These are phyloP conservation scores for Fusarium poae DNA, from an alignment of 2,329 filamentous ascomycete species.

Conservation along the genomic window DNA sequence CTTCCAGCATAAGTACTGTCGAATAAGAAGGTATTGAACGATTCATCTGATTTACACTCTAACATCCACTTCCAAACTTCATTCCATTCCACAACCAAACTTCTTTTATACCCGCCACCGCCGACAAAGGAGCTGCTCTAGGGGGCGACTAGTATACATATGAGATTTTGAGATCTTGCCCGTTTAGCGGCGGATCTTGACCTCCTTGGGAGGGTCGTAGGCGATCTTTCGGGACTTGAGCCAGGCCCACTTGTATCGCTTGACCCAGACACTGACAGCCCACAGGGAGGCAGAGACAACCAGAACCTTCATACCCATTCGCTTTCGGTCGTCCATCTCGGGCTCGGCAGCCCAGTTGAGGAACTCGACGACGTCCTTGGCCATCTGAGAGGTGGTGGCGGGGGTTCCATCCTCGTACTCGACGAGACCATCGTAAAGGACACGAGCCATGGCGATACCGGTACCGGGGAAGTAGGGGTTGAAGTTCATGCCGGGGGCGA, in stretches of 20 bases:
- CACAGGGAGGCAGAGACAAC: constrained; percentile 83
- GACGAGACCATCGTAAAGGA: constrained; percentile 95
- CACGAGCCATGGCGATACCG: constrained; percentile 98
- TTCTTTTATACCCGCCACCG: constrained; percentile 58
- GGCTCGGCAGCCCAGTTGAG: constrained; percentile 99
- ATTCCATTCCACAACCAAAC: constrained; percentile 50
- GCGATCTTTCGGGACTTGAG: constrained; percentile 95
- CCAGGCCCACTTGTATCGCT: constrained; percentile 99
- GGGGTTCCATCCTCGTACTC: constrained; percentile 98
- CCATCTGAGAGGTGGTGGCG: constrained; percentile 97
- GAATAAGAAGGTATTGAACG: constrained; percentile 56
- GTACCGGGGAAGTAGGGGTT: constrained; percentile 99
- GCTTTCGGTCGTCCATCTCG: constrained; percentile 99
- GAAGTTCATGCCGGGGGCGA: constrained; percentile 96
- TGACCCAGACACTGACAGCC: constrained; percentile 94
- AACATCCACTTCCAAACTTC: constrained; percentile 52
- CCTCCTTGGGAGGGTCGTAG: constrained; percentile 80
- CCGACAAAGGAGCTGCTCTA: constrained; percentile 60
- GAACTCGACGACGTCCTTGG: constrained; percentile 99
- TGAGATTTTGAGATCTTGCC: constrained; percentile 49
- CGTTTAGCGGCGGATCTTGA: constrained; percentile 63
- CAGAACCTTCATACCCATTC: constrained; percentile 98
- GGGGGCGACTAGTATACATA: constrained; percentile 61
- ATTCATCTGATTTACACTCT: constrained; percentile 67
- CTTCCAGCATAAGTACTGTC: constrained; percentile 31